Evolutionary conservation across 805 yeast species (phyloP), one percentile per base, ranked within the genome.

Genomic region (Pichia membranifaciens): DNA sequence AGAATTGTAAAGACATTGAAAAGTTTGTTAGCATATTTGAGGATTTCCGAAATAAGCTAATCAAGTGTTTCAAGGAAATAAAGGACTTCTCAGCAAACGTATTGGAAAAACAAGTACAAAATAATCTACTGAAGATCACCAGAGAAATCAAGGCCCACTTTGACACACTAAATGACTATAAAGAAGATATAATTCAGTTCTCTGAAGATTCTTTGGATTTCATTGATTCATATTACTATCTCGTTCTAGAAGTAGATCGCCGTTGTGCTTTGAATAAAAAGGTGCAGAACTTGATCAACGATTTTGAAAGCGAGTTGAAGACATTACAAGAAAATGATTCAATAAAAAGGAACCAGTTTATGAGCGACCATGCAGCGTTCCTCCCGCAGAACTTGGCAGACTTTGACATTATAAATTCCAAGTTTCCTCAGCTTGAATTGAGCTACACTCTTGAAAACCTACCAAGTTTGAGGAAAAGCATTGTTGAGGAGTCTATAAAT

Each of bases 201-300:
- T 64, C 68, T 10, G 67, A 69, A 15, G 80, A 82, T 58, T 82
- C 75, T 52, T 63, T 67, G 17, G 65, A 71, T 39, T 83, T 82
- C 52, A 64, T 70, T 37, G 60, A 62, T 18, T 72, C 87, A 9
- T 83, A 81, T 54, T 68, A 74, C 43, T 69, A 74, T 3, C 58
- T 82, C 46, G 54, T 79, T 0, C 50, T 71, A 17, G 90, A 83
- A 55, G 64, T 78, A 1, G 64, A 73, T 7, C 68, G 89, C 41
- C 69, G 88, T 40, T 58, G 60, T 17, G 60, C 61, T 10, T 57
- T 75, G 1, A 73, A 76, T 39, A 54, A 52, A 1, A 62, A 69
- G 39, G 69, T 82, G 61, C 52, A 61, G 7, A 53, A 53, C 6
- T 53, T 77, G 2, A 58, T 79, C 1, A 59, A 66, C 6, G 68